A percentile compares a stretch with the other conserved stretches of the same genome.
Conservation (phyloP, 441 rosid species). For the Adansonia madagascariensis region DNA sequence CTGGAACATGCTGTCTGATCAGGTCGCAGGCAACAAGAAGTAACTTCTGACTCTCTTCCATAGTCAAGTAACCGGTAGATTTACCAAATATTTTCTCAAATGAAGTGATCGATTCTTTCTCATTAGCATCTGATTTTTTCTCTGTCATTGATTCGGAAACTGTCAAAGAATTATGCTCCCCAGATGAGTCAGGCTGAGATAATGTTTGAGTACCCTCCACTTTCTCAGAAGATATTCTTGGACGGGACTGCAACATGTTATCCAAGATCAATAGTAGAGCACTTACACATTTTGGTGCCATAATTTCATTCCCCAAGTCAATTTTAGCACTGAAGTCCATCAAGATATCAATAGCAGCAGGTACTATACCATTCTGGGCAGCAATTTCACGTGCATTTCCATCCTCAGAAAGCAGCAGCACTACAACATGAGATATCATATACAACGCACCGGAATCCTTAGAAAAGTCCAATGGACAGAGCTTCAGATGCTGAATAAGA, state of each 20-base stretch:
- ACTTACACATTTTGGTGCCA: conserved; percentile 84
- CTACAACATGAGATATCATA: conserved; percentile 82
- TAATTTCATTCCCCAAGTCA: conserved; percentile 53
- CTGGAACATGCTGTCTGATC: conserved; percentile 82
- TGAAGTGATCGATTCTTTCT: conserved; percentile 46
- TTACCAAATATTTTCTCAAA: conserved; percentile 76
- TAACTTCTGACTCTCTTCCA: conserved; percentile 75
- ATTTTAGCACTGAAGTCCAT: conserved; percentile 60
- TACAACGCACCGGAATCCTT: conserved; percentile 73
- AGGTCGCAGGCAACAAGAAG: conserved; percentile 71
- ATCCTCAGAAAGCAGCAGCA: conserved; percentile 85
- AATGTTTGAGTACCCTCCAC: conserved; percentile 56
- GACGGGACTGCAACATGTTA: conserved; percentile 77
- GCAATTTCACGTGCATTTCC: conserved; percentile 77
- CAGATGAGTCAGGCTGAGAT: conserved; percentile 53
- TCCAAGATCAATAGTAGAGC: conserved; percentile 81
- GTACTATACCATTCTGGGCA: conserved; percentile 73
- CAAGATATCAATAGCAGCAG: conserved; percentile 69
- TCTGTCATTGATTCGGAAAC: conserved; percentile 42
- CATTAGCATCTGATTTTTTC: conserved; percentile 54
- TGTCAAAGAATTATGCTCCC: conserved; percentile 44
- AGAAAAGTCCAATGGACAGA: conserved; percentile 69
- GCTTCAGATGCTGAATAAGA: conserved; percentile 90
- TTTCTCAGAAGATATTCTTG: conserved; percentile 53
- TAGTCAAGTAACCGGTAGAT: conserved; percentile 74